Evolutionary conservation across 768 basidiomycete genomes (phyloP), one percentile per base, ranked within the genome.

Genomic region (Tulasnella sp.): DNA sequence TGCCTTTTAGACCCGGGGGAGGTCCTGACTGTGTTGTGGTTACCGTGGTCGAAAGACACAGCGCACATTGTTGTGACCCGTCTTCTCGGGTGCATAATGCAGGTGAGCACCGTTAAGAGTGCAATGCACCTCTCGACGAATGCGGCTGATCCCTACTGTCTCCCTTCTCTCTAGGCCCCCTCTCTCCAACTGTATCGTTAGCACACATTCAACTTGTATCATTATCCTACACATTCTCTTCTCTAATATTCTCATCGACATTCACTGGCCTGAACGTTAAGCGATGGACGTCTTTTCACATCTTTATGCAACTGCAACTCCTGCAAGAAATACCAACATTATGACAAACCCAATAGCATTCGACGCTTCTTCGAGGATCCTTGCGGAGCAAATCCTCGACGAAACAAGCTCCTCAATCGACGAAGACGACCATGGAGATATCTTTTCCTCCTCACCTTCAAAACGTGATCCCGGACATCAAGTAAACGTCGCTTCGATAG

Each of bases 251-350:
- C 27, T 58, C 34, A 14, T 9, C n/a, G n/a, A 31, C 62, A 68
- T 68, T 68, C 62, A 34, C n/a, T 34, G 62, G 62, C 14, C 62
- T 68, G 62, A 68, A 68, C 62, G 34, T 31, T 34, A 68, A 68
- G 62, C 31, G 21, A 68, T 68, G 62, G 62, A 68, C 62, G 62
- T 68, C 62, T 68, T 68, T 68, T 68, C 62, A 68, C 62, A 68
- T 68, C n/a, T 68, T n/a, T 68, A 68, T 34, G 62, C 62, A 68
- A 31, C 62, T n/a, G 56, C 56, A 58, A 68, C 62, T 1, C 62
- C 62, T n/a, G 62, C 62, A 68, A 68, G 62, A 34, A 68, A 68
- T 31, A 68, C 62, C 62, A 68, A 27, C 62, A n/a, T 68, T n/a
- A 52, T 52, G 21, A 34, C 31, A 34, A 14, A 68, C 27, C 62